Evolutionary conservation across 257 asterid genomes (phyloP).

Genomic region (Voacanga thouarsii): DNA sequence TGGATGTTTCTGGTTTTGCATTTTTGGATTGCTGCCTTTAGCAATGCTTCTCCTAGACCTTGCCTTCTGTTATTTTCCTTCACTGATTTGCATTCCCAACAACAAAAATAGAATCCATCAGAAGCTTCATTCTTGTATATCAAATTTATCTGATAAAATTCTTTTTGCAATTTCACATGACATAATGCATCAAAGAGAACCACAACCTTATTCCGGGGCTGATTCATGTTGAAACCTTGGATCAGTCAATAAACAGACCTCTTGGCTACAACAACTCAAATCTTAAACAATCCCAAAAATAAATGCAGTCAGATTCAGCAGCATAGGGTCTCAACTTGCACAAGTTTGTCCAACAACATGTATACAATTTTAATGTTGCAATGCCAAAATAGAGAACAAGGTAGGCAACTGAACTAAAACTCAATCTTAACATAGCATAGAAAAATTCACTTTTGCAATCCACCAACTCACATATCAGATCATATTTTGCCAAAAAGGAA

Average conservation of each 20-base stretch:
- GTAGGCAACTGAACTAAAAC: too few relatives aligned
- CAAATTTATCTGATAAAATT: not conserved
- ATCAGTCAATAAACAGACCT: too few relatives aligned
- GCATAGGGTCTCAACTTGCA: too few relatives aligned
- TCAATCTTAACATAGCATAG: not conserved
- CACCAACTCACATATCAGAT: not conserved
- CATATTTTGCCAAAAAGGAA: too few relatives aligned
- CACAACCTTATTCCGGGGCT: not conserved
- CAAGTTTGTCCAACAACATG: too few relatives aligned
- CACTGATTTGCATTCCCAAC: slow-evolving; percentile 35
- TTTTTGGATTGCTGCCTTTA: slow-evolving; percentile 67
- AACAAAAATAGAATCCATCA: not conserved
- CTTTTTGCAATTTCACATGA: not conserved
- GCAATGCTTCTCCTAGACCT: slow-evolving; percentile 77
- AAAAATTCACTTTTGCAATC: too few relatives aligned
- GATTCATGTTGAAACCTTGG: too few relatives aligned
- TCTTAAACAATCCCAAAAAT: not conserved
- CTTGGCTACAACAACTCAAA: too few relatives aligned
- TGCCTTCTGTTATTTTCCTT: slow-evolving; percentile 62
- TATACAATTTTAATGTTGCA: too few relatives aligned
- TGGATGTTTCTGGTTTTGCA: slow-evolving; percentile 63
- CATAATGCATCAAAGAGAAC: not conserved
- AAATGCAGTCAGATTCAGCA: not conserved
- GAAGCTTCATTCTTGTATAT: not conserved
- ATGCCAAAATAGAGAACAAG: not conserved